These are phyloP conservation scores for Euryodendron excelsum DNA, from an alignment of 148 eudicot species.

Conservation along the genomic window DNA sequence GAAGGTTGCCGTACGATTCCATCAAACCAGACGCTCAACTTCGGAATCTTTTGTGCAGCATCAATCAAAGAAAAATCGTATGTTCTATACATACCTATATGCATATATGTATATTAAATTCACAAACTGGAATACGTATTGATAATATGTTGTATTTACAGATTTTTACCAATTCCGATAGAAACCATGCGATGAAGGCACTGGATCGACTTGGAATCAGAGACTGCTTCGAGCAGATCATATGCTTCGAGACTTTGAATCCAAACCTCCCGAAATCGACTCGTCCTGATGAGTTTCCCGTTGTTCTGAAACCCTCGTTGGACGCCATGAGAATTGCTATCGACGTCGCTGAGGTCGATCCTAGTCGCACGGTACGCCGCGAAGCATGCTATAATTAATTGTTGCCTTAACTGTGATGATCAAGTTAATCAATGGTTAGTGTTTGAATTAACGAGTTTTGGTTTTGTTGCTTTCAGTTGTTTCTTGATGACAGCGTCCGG, in stretches of 20 bases:
- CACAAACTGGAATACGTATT: not conserved
- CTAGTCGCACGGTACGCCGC: conserved; percentile 63
- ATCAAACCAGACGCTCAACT: conserved; percentile 68
- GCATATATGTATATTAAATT: not conserved
- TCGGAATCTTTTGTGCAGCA: conserved; percentile 52
- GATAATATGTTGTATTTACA: conserved; percentile 19
- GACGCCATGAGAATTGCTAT: conserved; percentile 73
- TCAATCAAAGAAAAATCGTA: conserved; percentile 77
- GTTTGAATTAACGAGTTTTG: not conserved
- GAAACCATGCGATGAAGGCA: conserved; percentile 64
- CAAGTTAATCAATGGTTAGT: not conserved
- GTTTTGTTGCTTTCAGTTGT: conserved; percentile 47
- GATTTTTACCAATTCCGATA: conserved; percentile 88
- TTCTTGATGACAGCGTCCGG: conserved; percentile 67
- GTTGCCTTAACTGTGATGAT: not conserved
- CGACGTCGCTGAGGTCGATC: conserved; percentile 54
- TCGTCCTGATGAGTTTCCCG: conserved; percentile 60
- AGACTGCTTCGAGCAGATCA: conserved; percentile 77
- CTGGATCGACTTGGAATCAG: conserved; percentile 58
- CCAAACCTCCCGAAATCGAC: conserved; percentile 59
- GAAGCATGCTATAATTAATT: not conserved
- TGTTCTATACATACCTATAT: conserved; percentile 15
- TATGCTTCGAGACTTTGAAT: conserved; percentile 83
- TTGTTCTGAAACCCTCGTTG: conserved; percentile 71
- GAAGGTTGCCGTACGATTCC: conserved; percentile 79